Percentiles rank a stretch among this genome's conserved stretches.
These are phyloP conservation scores for Candida michaelii DNA, from an alignment of 805 yeast genomes.

Conservation along the genomic window DNA sequence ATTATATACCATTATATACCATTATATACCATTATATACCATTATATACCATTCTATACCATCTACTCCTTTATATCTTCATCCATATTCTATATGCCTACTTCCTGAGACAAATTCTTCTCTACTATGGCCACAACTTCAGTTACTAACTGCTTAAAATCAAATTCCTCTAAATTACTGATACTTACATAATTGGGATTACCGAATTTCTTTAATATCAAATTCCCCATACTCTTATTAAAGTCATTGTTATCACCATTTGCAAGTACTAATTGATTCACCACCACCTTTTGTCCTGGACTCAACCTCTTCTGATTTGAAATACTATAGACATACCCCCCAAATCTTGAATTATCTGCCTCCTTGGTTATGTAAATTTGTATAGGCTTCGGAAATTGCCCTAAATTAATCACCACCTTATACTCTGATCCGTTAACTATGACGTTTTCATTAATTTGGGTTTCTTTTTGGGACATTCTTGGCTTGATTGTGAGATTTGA, in stretches of 20 bases:
- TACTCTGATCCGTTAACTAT: slow-evolving; percentile 10
- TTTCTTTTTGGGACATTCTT: background rate
- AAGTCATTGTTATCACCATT: slow-evolving; percentile 14
- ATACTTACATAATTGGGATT: slow-evolving; percentile 15
- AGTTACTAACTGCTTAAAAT: slow-evolving; percentile 11
- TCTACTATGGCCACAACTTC: slow-evolving; percentile 8
- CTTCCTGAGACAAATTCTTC: background rate
- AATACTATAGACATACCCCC: slow-evolving; percentile 16
- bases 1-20: too few relatives aligned
- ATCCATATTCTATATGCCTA: too few relatives aligned
- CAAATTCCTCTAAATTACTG: slow-evolving; percentile 13
- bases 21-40: too few relatives aligned
- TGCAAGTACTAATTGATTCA: slow-evolving; percentile 10
- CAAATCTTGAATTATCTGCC: slow-evolving; percentile 9
- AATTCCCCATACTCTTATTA: slow-evolving; percentile 13
- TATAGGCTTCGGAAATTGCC: slow-evolving; percentile 9
- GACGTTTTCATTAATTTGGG: background rate
- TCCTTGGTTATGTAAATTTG: slow-evolving; percentile 13
- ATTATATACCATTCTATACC: too few relatives aligned
- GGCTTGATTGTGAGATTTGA: background rate
- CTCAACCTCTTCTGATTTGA: slow-evolving; percentile 2
- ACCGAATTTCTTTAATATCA: slow-evolving; percentile 12
- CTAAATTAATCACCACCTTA: slow-evolving; percentile 8
- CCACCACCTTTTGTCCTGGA: background rate
- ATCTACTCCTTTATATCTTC: too few relatives aligned